Conservation (phyloP, 129 eudicot genomes). For the Solidago caesia region DNA sequence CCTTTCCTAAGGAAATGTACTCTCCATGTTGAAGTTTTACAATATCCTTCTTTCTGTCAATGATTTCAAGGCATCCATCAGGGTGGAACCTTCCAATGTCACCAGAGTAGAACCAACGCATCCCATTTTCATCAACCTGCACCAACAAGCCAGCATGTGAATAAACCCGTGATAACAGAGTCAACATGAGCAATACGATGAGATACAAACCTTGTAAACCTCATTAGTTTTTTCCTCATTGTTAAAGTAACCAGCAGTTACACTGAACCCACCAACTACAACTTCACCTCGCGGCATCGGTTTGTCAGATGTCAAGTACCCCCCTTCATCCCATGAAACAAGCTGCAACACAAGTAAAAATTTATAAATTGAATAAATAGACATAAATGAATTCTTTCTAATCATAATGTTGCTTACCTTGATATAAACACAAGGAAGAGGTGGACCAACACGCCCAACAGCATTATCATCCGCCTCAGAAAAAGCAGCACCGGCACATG, state of each 20-base stretch:
- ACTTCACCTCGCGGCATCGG: conserved; percentile 98
- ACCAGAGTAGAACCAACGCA: conserved; percentile 97
- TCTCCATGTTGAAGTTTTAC: conserved; percentile 99
- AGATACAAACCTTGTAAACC: conserved; percentile 64
- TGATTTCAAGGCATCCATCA: conserved; percentile 95
- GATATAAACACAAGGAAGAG: conserved; percentile 88
- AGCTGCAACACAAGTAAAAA: conserved; percentile 49
- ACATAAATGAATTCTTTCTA: not conserved
- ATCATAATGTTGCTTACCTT: conserved; percentile 43
- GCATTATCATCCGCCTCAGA: conserved; percentile 81
- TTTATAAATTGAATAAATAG: not conserved
- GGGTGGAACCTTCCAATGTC: conserved; percentile 93
- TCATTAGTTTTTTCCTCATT: conserved; percentile 84
- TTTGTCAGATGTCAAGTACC: conserved; percentile 68
- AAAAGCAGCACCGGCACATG: conserved; percentile 95
- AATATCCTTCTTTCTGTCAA: conserved; percentile 94
- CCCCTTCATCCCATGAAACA: conserved; percentile 98
- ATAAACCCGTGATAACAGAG: conserved; percentile 1
- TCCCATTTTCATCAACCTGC: conserved; percentile 88
- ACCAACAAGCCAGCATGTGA: conserved; percentile 4
- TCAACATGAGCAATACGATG: not conserved
- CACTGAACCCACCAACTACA: conserved; percentile 77
- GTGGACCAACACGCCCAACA: conserved; percentile 99
- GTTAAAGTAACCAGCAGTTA: conserved; percentile 86
- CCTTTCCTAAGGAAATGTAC: conserved; percentile 95